Conservation (phyloP, 176 grass and related monocot species). For the Bonia amplexicaulis region DNA sequence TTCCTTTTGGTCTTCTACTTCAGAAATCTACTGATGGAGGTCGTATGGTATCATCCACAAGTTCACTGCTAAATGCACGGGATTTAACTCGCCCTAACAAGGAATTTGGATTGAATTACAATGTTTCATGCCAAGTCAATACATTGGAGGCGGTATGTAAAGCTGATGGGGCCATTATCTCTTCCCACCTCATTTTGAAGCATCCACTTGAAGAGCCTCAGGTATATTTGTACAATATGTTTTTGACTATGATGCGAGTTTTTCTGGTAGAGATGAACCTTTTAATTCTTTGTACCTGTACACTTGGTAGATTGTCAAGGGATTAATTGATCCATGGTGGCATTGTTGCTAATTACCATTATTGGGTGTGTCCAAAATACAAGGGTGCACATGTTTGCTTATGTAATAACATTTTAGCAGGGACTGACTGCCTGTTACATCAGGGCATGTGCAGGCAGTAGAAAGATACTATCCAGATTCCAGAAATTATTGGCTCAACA, state of each 20-base stretch:
- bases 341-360: slow-evolving; percentile 5
- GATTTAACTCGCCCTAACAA: slow-evolving; percentile 72
- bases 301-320: slow-evolving; percentile 3
- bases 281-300: background rate
- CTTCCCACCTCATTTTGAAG: slow-evolving; percentile 83
- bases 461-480: slow-evolving; percentile 16
- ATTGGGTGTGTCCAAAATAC: background rate
- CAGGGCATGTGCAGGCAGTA: background rate
- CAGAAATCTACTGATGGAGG: slow-evolving; percentile 76
- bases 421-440: background rate
- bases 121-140: slow-evolving; percentile 35
- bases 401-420: slow-evolving; percentile 3
- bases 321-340: background rate
- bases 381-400: background rate
- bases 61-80: slow-evolving; percentile 53
- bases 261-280: background rate
- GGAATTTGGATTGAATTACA: slow-evolving; percentile 65
- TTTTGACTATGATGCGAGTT: background rate
- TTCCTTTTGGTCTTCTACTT: slow-evolving; percentile 77
- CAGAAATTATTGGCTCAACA: background rate
- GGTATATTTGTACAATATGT: slow-evolving; percentile 42
- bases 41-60: slow-evolving; percentile 55
- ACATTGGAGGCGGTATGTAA: slow-evolving; percentile 45
- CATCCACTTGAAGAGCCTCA: slow-evolving; percentile 93
- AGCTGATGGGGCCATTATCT: slow-evolving; percentile 48